Evolutionary conservation across 116 monocot genomes (phyloP), one percentile per base, ranked within the genome.

Genomic region (Trichopus zeylanicus): DNA sequence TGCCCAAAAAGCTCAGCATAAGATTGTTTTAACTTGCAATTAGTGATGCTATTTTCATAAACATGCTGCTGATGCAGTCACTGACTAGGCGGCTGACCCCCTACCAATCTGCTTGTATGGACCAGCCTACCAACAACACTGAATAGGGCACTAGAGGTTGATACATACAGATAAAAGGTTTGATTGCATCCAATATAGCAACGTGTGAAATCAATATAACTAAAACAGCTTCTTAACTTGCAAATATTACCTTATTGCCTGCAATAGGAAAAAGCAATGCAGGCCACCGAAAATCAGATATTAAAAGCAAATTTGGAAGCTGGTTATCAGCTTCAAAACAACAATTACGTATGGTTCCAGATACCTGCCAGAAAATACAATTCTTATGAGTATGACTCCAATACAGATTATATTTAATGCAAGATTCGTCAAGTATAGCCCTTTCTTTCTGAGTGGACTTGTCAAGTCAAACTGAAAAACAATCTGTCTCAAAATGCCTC

Each of bases 221-320:
- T n/a, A 2, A 42, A 15, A 16, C 12, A 42, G 16, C 42, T 42
- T 16, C n/a, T 3, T 15, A 42, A 42, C 1, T 0, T 42, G 18
- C 28, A 29, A 53, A 7, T 53, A 35, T 39, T 55, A 99, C 92
- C 99, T 92, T 99, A 37, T 74, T 99, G 33, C 99, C 88, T n/a
- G 99, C 91, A 70, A 99, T 92, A 59, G 92, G 92, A 7, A 99
- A 67, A 57, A 99, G 92, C 20, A 99, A 72, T 62, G 83, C 78
- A 19, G 99, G 99, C 99, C 99, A 99, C 65, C 92, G 85, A 79
- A 83, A 99, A 68, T 99, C 99, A 56, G 99, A 80, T 67, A 92
- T 46, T 31, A 72, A 57, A 67, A 99, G 86, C 72, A 99, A 62
- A 77, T 88, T 85, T 11, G 75, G 77, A 31, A 99, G 39, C 57